Percentiles rank a stretch among this genome's conserved stretches.
These are phyloP conservation scores for Zarea fungicola DNA, from an alignment of 2,329 filamentous ascomycete species.

Conservation along the genomic window DNA sequence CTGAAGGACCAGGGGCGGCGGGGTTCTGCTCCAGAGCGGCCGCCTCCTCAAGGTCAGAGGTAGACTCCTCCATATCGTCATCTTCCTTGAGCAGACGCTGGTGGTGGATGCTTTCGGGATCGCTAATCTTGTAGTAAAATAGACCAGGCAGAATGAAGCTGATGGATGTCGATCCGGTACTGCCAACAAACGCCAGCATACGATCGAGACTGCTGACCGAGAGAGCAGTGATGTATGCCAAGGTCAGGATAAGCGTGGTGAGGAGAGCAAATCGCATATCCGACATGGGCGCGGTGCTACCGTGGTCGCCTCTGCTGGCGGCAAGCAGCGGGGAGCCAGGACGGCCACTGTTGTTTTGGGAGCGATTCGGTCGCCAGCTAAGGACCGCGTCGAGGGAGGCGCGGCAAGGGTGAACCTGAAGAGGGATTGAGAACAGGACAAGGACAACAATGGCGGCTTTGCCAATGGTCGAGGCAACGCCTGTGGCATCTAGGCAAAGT, in stretches of 20 bases:
- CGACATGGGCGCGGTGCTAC: conserved; percentile 62
- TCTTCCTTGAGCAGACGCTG: conserved; percentile 87
- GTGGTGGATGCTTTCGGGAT: conserved; percentile 79
- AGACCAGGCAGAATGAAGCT: conserved; percentile 94
- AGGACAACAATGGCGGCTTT: conserved; percentile 93
- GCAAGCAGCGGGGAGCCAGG: conserved; percentile 39
- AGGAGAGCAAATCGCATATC: conserved; percentile 86
- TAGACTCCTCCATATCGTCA: conserved; percentile 67
- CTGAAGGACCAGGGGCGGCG: conserved; percentile 34
- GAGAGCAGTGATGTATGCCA: conserved; percentile 84
- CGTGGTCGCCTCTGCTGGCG: conserved; percentile 43
- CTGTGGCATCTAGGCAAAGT: conserved; percentile 31
- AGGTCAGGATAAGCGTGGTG: conserved; percentile 76
- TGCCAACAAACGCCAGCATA: conserved; percentile 91
- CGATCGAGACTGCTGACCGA: conserved; percentile 85
- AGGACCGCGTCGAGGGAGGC: conserved; percentile 94
- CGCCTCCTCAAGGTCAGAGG: conserved; percentile 46
- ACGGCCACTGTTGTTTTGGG: conserved; percentile 31
- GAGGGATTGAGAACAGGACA: conserved; percentile 91
- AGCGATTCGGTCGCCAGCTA: conserved; percentile 71
- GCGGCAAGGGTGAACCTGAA: conserved; percentile 92
- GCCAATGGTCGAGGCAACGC: conserved; percentile 78
- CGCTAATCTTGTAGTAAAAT: conserved; percentile 98
- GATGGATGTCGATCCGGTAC: conserved; percentile 90
- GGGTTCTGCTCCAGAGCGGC: conserved; percentile 40